Percentiles rank a stretch among this genome's conserved stretches.
These are phyloP conservation scores for Phytomonas sp. DNA, from an alignment of 208 protist genomes.

Conservation along the genomic window DNA sequence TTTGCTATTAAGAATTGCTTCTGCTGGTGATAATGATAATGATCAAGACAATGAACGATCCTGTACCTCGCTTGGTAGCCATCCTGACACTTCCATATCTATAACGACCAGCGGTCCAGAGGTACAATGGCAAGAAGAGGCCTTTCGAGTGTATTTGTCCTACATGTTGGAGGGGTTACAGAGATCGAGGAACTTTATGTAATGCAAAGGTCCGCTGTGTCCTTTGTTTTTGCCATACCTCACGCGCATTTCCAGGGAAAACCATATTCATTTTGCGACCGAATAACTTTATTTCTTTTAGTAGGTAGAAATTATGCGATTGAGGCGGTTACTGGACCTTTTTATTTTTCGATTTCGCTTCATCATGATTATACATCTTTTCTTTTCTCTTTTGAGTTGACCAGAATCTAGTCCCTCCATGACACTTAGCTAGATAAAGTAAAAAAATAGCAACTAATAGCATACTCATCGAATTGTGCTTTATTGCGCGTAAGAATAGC, in stretches of 20 bases:
- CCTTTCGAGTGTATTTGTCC: slow-evolving; percentile 35
- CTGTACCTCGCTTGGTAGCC: slow-evolving; percentile 2
- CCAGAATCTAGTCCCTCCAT: neutral
- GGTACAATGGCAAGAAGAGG: slow-evolving; percentile 19
- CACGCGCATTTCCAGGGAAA: neutral
- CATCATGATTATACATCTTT: neutral
- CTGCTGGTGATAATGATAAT: neutral
- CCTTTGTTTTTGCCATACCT: slow-evolving; percentile 5
- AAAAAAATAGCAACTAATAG: neutral
- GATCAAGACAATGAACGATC: slow-evolving; percentile 8
- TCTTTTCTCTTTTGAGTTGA: neutral
- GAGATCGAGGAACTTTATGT: slow-evolving; percentile 25
- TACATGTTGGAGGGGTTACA: slow-evolving; percentile 45
- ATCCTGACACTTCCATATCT: neutral
- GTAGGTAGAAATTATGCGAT: neutral
- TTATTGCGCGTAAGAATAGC: neutral
- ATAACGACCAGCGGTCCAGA: slow-evolving; percentile 2
- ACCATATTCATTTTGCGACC: neutral
- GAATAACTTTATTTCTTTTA: neutral
- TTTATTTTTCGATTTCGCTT: neutral
- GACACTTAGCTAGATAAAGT: neutral
- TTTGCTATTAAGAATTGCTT: neutral
- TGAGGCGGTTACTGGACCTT: neutral
- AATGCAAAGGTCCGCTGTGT: neutral
- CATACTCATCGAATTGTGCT: slow-evolving; percentile 1